Evolutionary conservation across 169 alveolate genomes (phyloP), one percentile per base, ranked within the genome.

Genomic region (Plasmodium knowlesi): DNA sequence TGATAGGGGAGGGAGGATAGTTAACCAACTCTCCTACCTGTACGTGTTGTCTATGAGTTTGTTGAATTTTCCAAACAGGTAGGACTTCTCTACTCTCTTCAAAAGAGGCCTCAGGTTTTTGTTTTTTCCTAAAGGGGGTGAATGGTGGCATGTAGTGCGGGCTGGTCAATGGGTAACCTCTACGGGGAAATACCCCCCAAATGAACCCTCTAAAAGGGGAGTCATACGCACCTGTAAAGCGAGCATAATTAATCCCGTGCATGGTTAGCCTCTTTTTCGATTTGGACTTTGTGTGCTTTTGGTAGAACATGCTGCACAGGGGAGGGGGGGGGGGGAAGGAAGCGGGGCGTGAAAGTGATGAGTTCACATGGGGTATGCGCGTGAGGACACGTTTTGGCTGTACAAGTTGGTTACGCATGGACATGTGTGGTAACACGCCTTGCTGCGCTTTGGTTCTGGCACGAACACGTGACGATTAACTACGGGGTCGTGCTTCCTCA

Each of bases 401-500:
- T 46, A 10, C 10, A 41, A 8, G 50, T 12, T 41, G 14, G 14
- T 41, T 41, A 0, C 14, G 0, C 0, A 41, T 3, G 50, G 14
- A 41, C 14, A 41, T 41, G 50, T 41, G 39, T 41, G 50, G 50
- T 0, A 41, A 41, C 57, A 46, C 57, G 57, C 57, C n/a, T 5
- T 46, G n/a, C 2, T n/a, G n/a, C 16, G 57, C 57, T 46, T n/a
- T 46, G 57, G 57, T n/a, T n/a, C n/a, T n/a, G 39, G 14, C 14
- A 32, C 98, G 91, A 50, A 97, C 98, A 97, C 98, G 72, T 97
- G 98, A 28, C 93, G 95, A 72, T 97, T 96, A 71, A 96, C 97
- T 22, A 96, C 93, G 16, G 98, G 98, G 89, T 97, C 98, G 81
- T 96, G 95, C 74, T 97, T 97, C 71, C 98, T 92, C 37, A 97